phyloP scores from a whole-genome alignment of 371 early-diverging fungal species.

The Apophysomyces ossiformis region DNA sequence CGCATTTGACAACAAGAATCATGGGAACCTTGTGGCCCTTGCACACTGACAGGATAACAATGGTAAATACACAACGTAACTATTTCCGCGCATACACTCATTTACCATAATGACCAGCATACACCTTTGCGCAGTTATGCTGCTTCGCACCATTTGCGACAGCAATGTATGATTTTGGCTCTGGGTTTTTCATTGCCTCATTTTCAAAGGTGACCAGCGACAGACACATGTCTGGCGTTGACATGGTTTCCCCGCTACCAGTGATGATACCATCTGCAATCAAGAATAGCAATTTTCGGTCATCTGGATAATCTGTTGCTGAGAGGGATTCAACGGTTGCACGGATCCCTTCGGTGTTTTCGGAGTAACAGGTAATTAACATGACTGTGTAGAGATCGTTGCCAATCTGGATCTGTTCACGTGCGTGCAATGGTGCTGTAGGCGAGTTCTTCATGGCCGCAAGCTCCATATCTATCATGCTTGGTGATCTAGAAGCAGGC shows the following conservation, averaged over 20 bases:
- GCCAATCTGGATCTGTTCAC: slow-evolving; percentile 31
- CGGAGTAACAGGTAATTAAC: slow-evolving; percentile 91
- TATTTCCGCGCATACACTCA: slow-evolving; percentile 17
- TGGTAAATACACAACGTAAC: slow-evolving; percentile 32
- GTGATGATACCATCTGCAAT: slow-evolving; percentile 90
- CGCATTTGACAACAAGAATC: slow-evolving; percentile 85
- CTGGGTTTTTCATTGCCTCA: slow-evolving; percentile 59
- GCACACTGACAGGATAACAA: slow-evolving; percentile 43
- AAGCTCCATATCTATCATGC: slow-evolving; percentile 30
- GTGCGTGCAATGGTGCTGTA: slow-evolving; percentile 9
- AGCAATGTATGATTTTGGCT: slow-evolving; percentile 80
- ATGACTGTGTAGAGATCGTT: slow-evolving; percentile 61
- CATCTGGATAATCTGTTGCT: slow-evolving; percentile 84
- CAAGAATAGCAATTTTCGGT: slow-evolving; percentile 89
- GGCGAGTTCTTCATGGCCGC: slow-evolving; percentile 28
- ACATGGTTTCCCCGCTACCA: slow-evolving; percentile 76
- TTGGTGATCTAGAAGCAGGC: slow-evolving; percentile 14
- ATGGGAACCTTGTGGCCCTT: slow-evolving; percentile 67
- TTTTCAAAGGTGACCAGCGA: slow-evolving; percentile 61
- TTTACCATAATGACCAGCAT: slow-evolving; percentile 85
- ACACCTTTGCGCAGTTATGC: slow-evolving; percentile 89
- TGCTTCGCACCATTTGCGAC: slow-evolving; percentile 85
- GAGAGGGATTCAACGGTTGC: slow-evolving; percentile 93
- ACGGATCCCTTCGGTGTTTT: slow-evolving; percentile 84
- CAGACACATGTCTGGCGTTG: slow-evolving; percentile 80